A percentile compares a stretch with the other conserved stretches of the same genome.
These are phyloP conservation scores for Melampsora larici-populina DNA, from an alignment of 1,284 basidiomycete species.

Conservation along the genomic window DNA sequence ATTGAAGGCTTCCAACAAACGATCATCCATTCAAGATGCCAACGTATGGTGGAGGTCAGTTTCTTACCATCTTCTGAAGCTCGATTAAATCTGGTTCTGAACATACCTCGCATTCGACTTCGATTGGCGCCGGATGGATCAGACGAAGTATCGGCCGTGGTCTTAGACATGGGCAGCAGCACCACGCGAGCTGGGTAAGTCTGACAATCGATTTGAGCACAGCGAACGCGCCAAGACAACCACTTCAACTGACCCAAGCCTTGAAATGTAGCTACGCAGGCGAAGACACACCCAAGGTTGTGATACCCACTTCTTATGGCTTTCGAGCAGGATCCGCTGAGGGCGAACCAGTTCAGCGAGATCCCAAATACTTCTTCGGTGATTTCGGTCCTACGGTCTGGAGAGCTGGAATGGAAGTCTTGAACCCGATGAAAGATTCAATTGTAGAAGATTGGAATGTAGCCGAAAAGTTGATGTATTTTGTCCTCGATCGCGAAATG, in stretches of 20 bases:
- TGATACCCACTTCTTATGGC: constrained; percentile 85
- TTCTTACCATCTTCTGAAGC: neutral
- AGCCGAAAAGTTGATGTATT: constrained; percentile 11
- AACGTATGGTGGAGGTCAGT: constrained; percentile 11
- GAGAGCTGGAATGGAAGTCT: constrained; percentile 80
- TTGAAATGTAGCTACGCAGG: constrained; percentile 67
- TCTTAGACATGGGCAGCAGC: constrained; percentile 87
- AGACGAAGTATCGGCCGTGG: constrained; percentile 93
- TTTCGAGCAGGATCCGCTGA: constrained; percentile 59
- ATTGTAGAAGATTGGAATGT: constrained; percentile 56
- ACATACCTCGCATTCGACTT: neutral
- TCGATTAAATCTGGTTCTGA: neutral
- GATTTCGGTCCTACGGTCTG: constrained; percentile 89
- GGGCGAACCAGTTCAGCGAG: constrained; percentile 53
- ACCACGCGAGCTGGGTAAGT: constrained; percentile 75
- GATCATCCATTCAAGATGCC: neutral
- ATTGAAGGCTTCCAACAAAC: no score
- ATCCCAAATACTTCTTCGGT: constrained; percentile 67
- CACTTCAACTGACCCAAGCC: neutral
- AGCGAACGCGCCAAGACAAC: neutral
- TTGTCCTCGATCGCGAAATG: constrained; percentile 36
- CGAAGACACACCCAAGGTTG: constrained; percentile 89
- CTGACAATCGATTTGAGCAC: neutral
- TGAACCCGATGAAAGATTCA: constrained; percentile 78
- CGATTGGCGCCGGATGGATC: neutral